A percentile compares a stretch with the other conserved stretches of the same genome.
phyloP scores from a whole-genome alignment of 2,329 filamentous ascomycete genomes.

The Talaromyces rugulosus region DNA sequence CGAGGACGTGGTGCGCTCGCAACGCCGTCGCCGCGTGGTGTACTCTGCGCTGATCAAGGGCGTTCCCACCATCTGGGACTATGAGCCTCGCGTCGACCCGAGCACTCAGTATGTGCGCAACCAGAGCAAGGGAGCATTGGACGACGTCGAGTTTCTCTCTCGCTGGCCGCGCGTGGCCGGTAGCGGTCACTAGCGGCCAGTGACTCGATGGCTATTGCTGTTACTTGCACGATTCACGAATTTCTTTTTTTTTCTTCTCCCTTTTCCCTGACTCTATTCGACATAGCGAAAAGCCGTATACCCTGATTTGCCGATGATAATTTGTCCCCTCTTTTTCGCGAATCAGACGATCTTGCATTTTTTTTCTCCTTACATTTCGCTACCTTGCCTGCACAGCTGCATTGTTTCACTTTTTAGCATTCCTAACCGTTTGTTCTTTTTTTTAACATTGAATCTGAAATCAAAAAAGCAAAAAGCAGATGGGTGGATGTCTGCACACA shows the following conservation, averaged over 20 bases:
- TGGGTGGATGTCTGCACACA: background rate
- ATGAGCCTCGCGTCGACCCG: conserved; percentile 58
- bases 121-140: conserved; percentile 37
- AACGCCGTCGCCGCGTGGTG: conserved; percentile 72
- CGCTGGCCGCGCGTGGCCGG: conserved; percentile 34
- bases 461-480: background rate
- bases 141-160: conserved; percentile 39
- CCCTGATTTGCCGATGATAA: background rate
- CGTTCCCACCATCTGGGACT: conserved; percentile 78
- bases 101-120: conserved; percentile 69
- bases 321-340: background rate
- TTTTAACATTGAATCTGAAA: background rate
- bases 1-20: conserved; percentile 66
- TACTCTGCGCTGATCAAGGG: conserved; percentile 77
- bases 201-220: background rate
- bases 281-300: background rate
- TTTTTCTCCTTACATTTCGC: background rate
- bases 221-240: background rate
- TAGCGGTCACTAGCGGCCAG: background rate
- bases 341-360: background rate
- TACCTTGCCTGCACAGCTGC: background rate
- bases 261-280: background rate
- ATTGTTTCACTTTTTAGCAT: background rate
- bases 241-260: background rate
- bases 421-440: background rate